Evolutionary conservation across 768 basidiomycete genomes (phyloP).

Genomic region (Lepiota venenata): DNA sequence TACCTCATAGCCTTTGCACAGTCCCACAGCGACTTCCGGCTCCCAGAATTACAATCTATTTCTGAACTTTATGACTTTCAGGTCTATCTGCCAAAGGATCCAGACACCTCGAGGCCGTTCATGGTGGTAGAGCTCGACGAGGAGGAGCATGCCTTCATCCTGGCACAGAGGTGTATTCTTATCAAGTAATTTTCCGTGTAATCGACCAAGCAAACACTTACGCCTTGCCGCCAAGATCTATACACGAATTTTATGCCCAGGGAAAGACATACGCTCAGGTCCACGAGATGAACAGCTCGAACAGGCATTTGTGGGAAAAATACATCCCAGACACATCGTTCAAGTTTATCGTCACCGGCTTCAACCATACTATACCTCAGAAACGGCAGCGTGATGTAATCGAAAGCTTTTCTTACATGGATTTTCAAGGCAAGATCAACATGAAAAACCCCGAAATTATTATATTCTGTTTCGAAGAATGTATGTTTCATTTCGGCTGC

Average conservation of each 20-base stretch:
- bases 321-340: conserved; percentile 71
- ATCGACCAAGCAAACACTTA: conserved; percentile 1
- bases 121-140: conserved; percentile 65
- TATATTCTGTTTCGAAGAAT: conserved; percentile 83
- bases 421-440: conserved; percentile 73
- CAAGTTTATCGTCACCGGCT: conserved; percentile 73
- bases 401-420: conserved; percentile 85
- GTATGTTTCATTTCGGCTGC: conserved; percentile 41
- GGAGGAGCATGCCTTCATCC: conserved; percentile 69
- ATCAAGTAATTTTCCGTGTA: conserved; percentile 55
- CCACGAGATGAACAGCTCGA: conserved; percentile 50
- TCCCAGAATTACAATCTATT: conserved; percentile 80
- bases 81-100: conserved; percentile 42
- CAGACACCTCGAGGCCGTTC: conserved; percentile 61
- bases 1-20: conserved; percentile 78
- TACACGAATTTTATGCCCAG: conserved; percentile 76
- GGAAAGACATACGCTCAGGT: conserved; percentile 68
- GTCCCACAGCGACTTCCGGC: conserved; percentile 74
- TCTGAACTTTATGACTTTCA: conserved; percentile 71
- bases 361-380: conserved; percentile 73
- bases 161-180: conserved; percentile 77
- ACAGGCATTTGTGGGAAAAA: conserved; percentile 47
- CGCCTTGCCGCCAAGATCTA: conserved; percentile 43
- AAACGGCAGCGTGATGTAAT: conserved; percentile 62
- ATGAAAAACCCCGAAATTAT: conserved; percentile 76